phyloP scores from a whole-genome alignment of 2,329 filamentous ascomycete species.

The Podosphaera xanthii region DNA sequence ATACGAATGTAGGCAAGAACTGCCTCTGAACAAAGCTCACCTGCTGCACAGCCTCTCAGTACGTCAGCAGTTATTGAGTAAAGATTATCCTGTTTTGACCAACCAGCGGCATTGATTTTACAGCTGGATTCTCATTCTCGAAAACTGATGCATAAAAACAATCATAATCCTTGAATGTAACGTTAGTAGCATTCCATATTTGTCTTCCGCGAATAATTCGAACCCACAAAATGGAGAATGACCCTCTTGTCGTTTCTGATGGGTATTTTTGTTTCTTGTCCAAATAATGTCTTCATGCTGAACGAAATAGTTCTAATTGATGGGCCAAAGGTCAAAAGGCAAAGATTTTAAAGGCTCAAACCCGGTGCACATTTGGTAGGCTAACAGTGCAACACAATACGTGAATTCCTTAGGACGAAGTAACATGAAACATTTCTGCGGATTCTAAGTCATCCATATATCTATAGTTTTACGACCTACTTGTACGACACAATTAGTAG shows the following conservation, averaged over 20 bases:
- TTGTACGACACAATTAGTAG: too few relatives aligned
- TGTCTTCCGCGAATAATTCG: neutral
- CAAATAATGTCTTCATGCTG: too few relatives aligned
- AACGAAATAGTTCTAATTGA: too few relatives aligned
- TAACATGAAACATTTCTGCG: too few relatives aligned
- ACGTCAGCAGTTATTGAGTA: constrained; percentile 6
- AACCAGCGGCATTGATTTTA: constrained; percentile 54
- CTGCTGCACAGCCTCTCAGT: constrained; percentile 14
- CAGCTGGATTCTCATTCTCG: constrained; percentile 52
- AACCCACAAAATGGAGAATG: constrained; percentile 37
- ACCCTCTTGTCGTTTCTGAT: constrained; percentile 6
- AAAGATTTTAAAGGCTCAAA: too few relatives aligned
- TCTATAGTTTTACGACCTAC: too few relatives aligned
- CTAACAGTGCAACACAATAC: too few relatives aligned
- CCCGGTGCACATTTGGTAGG: too few relatives aligned
- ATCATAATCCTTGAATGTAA: constrained; percentile 40
- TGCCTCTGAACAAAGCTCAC: constrained; percentile 4
- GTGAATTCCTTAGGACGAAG: too few relatives aligned
- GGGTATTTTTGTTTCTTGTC: constrained; percentile 1
- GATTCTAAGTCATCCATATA: too few relatives aligned
- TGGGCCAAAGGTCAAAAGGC: too few relatives aligned
- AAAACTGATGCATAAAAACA: constrained; percentile 85
- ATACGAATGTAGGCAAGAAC: too few relatives aligned
- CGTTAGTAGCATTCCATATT: neutral
- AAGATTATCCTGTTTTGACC: constrained; percentile 11